A percentile compares a stretch with the other conserved stretches of the same genome.
These are phyloP conservation scores for Ballota nigra DNA, from an alignment of 257 asterid species.

Conservation along the genomic window DNA sequence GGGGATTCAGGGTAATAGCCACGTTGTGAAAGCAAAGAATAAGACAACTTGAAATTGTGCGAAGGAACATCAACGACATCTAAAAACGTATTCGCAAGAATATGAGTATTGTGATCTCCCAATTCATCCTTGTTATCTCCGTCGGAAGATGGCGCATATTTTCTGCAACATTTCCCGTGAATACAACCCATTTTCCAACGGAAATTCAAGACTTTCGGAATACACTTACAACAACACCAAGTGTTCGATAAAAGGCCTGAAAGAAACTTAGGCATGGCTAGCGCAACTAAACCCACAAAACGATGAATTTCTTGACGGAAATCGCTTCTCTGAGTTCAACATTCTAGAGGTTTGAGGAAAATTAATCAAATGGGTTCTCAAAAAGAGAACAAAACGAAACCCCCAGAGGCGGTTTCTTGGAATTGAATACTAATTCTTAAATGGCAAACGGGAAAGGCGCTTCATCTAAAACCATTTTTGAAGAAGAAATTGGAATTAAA, in stretches of 20 bases:
- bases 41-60: conserved; percentile 59
- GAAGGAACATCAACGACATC: conserved; percentile 83
- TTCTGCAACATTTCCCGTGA: conserved; percentile 83
- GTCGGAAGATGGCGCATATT: conserved; percentile 46
- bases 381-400: conserved; percentile 13
- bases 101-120: conserved; percentile 44
- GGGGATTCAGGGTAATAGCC: conserved; percentile 88
- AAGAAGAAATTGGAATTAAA: conserved; percentile 18
- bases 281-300: conserved; percentile 27
- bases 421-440: conserved; percentile 25
- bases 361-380: conserved; percentile 25
- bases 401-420: conserved; percentile 32
- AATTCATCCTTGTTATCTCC: conserved; percentile 52
- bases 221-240: conserved; percentile 36
- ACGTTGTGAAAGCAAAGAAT: conserved; percentile 65
- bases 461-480: not conserved
- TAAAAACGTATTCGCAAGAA: conserved; percentile 39
- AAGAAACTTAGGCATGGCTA: conserved; percentile 38
- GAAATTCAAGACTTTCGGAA: conserved; percentile 25
- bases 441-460: conserved; percentile 7
- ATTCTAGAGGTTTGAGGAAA: conserved; percentile 16
- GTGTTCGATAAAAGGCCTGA: conserved; percentile 43
- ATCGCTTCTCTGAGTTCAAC: conserved; percentile 36
- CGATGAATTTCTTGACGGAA: conserved; percentile 27
- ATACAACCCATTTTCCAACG: conserved; percentile 72